Evolutionary conservation across 1,284 basidiomycete species (phyloP).

Genomic region (Serendipita sp.): DNA sequence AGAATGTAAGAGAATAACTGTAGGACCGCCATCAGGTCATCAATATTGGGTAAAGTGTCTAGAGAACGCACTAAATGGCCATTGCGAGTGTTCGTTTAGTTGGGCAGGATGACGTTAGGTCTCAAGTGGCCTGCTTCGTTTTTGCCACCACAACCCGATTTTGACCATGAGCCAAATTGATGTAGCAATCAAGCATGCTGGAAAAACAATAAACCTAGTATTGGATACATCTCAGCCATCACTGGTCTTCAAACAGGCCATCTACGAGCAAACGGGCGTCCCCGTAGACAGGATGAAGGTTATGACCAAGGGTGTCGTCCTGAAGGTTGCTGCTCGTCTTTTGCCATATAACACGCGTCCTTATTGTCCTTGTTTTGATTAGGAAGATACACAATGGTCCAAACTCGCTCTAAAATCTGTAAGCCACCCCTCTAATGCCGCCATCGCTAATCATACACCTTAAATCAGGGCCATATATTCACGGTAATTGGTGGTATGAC

Average conservation of each 20-base stretch:
- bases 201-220: conserved; percentile 54
- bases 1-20: conserved; percentile 63
- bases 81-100: neutral
- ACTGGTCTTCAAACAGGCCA: conserved; percentile 64
- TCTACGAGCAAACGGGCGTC: conserved; percentile 75
- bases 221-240: conserved; percentile 60
- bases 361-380: neutral
- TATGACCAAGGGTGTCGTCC: conserved; percentile 87
- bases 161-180: conserved; percentile 19
- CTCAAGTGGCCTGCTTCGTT: neutral
- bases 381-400: conserved; percentile 78
- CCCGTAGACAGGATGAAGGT: conserved; percentile 90
- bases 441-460: conserved; percentile 12
- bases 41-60: neutral
- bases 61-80: conserved; percentile 5
- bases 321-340: conserved; percentile 44
- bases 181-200: conserved; percentile 85
- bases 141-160: neutral
- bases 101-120: neutral
- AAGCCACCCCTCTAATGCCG: conserved; percentile 15
- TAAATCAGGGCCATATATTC: conserved; percentile 52
- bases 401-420: conserved; percentile 74
- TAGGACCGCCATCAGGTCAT: neutral
- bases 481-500: conserved; percentile 67
- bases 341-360: conserved; percentile 9